Conservation (phyloP, 106 monocot species). For the Agapanthus africanus region DNA sequence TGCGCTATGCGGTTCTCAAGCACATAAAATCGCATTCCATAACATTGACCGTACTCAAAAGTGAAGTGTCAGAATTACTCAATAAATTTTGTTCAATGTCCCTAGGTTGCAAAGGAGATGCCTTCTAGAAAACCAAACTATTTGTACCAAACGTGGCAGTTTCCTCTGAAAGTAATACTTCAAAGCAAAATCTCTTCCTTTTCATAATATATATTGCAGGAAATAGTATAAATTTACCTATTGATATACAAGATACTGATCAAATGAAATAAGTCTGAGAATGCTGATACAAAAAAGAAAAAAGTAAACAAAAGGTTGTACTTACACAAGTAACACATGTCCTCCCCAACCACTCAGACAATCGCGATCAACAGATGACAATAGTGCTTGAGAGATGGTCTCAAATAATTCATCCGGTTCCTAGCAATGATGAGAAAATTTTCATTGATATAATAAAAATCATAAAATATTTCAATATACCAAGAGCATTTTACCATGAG, state of each 20-base stretch:
- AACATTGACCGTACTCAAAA: no score
- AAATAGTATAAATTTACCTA: neutral
- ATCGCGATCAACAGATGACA: conserved; percentile 86
- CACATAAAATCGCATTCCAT: no score
- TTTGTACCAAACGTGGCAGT: neutral
- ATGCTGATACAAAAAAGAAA: neutral
- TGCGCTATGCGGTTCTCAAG: no score
- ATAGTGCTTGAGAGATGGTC: conserved; percentile 82
- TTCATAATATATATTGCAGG: no score
- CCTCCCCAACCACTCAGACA: conserved; percentile 97
- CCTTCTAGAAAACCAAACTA: no score
- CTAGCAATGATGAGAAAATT: no score
- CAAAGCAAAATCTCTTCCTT: neutral
- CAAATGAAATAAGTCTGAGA: neutral
- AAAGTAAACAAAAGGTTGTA: neutral
- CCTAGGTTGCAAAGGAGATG: no score
- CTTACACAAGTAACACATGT: conserved; percentile 82
- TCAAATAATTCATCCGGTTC: conserved; percentile 93
- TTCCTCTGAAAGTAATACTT: neutral
- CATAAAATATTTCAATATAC: no score
- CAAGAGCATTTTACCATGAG: neutral
- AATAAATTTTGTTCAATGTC: no score
- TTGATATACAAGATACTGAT: neutral
- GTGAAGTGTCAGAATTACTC: no score
- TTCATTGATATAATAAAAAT: no score